Evolutionary conservation across 2,329 filamentous ascomycete genomes (phyloP), one percentile per base, ranked within the genome.

Genomic region (Fusarium papillatum): DNA sequence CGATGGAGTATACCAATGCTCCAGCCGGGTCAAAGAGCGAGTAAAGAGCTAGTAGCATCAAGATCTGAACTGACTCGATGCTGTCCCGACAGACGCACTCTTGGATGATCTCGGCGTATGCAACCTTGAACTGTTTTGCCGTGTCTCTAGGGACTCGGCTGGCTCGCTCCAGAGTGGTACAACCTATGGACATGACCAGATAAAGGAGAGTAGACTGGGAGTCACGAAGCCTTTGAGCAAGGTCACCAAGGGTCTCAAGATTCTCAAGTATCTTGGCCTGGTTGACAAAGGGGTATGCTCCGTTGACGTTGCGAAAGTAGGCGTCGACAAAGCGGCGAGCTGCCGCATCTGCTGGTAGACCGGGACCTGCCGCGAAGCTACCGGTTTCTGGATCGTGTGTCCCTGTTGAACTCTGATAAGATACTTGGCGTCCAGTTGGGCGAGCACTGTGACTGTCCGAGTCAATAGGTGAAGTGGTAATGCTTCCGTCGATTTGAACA

Each of bases 121-220:
- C 79, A 11, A 84, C 78, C 19, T 83, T 73, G 65, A 84, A 84
- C 39, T 71, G 78, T 10, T 72, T 70, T 2, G 70, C 73, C 79
- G 66, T 34, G 17, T 80, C 80, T 38, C 77, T 71, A 3, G 83
- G 79, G 2, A 83, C 77, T 63, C 85, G 81, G 3, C 83, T 84
- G 1, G 83, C 83, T 3, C 85, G 79, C 70, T 85, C 80, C 19
- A 87, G 74, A 0, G 84, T 86, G 0, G 84, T 85, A 67, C 81
- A 84, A 1, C 85, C 85, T 31, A 86, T 85, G 39, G 85, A 84
- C 81, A 86, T 85, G 74, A 86, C 79, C 8, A 86, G 80, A 67
- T 84, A 84, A 5, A 85, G 73, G 19, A 83, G 68, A 5, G 81
- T 86, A 19, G 61, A 55, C 11, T 71, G 60, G 4, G 24, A 43